These are phyloP conservation scores for Stephanodiscus minutulus DNA, from an alignment of 108 stramenopile species.

Conservation along the genomic window DNA sequence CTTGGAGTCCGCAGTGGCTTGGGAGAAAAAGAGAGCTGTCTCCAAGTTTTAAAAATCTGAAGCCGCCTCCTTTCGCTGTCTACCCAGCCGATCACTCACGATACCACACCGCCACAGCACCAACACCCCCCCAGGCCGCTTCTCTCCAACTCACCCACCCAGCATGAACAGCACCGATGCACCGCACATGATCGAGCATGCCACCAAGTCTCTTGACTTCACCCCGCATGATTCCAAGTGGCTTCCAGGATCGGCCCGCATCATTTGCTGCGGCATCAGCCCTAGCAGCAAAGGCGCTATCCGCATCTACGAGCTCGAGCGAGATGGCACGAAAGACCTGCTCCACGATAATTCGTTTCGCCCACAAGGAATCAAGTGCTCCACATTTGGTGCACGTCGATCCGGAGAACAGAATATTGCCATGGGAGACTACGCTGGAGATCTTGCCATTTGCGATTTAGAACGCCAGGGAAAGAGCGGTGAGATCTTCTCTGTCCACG, in stretches of 20 bases:
- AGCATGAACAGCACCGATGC: conserved; percentile 86
- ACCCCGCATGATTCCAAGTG: conserved; percentile 85
- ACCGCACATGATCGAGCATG: conserved; percentile 90
- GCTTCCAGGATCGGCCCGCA: conserved; percentile 76
- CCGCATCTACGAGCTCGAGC: conserved; percentile 71
- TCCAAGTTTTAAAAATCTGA: too few species aligned
- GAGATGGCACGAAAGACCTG: conserved; percentile 63
- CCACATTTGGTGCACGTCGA: conserved; percentile 86
- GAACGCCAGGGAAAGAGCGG: conserved; percentile 24
- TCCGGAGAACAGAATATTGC: conserved; percentile 73
- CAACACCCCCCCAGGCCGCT: neutral
- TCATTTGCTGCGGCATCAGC: conserved; percentile 74
- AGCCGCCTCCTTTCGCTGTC: too few species aligned
- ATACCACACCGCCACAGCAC: too few species aligned
- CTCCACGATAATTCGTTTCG: conserved; percentile 51
- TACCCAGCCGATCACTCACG: too few species aligned
- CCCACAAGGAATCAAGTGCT: conserved; percentile 80
- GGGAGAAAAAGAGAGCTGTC: too few species aligned
- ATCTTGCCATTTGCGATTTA: conserved; percentile 56
- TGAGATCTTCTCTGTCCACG: conserved; percentile 58
- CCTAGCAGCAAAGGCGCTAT: conserved; percentile 80
- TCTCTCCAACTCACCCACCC: neutral
- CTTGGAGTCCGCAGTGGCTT: too few species aligned
- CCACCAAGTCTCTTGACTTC: conserved; percentile 60
- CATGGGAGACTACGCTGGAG: conserved; percentile 72